Evolutionary conservation across 176 grass and related monocot genomes (phyloP), one percentile per base, ranked within the genome.

Genomic region (Themeda triandra): DNA sequence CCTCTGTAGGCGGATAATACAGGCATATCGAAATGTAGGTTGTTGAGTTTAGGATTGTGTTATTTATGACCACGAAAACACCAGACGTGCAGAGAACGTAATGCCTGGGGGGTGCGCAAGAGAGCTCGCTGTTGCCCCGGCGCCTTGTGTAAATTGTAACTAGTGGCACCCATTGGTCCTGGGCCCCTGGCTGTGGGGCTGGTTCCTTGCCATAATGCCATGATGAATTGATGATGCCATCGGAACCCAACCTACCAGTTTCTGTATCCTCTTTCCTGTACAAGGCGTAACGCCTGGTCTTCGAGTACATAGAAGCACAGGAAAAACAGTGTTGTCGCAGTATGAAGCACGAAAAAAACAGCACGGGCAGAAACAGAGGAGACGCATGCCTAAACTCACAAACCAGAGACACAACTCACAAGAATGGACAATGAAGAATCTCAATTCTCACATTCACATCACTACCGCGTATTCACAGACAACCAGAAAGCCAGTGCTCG

Each of bases 401-500:
- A 27, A 18, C 63, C 40, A 15, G 24, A 13, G 62, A 54, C 53
- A 67, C 49, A 32, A 17, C 1, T 64, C 24, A 64, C 11, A 79
- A 13, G 0, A 73, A 80, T 6, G 29, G 60, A 74, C 32, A 9
- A 62, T 44, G 45, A 33, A 17, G 31, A 9, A 80, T 49, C 8
- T 30, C 3, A 7, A 13, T 53, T 40, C 63, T 66, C 27, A 39
- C 70, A 59, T 64, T 62, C 42, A 73, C 71, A 82, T 78, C 85
- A 82, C 80, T 88, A 79, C 66, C 13, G 35, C 71, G 81, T 85
- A 78, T 92, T 88, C 87, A 94, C 89, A 92, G 41, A 30, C 89
- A 83, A 74, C 11, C 63, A 71, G 36, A 80, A 81, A 56, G 53
- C 13, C 21, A 19, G 9, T 9, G 44, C 17, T 65, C 10, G 36